These are phyloP conservation scores for Xylaria sp. DNA, from an alignment of 2,329 filamentous ascomycete genomes.

Conservation along the genomic window DNA sequence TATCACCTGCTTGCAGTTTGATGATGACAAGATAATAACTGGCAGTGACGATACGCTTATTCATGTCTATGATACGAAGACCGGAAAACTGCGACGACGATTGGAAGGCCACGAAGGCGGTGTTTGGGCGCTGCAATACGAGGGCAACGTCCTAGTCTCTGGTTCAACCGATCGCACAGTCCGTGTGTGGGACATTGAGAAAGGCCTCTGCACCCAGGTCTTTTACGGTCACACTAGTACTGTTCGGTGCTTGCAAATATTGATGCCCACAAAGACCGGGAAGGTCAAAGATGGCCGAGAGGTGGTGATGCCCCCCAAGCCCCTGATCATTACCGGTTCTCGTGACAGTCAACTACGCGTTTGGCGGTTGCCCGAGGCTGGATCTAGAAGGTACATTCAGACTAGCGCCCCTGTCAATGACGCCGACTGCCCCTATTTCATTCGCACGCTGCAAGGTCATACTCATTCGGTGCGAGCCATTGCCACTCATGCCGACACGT, in stretches of 20 bases:
- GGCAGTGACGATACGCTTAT: constrained; percentile 97
- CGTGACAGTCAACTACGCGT: constrained; percentile 90
- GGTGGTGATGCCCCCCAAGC: constrained; percentile 88
- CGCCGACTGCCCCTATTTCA: constrained; percentile 87
- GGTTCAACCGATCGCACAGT: constrained; percentile 95
- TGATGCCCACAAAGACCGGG: constrained; percentile 78
- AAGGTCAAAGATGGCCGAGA: constrained; percentile 64
- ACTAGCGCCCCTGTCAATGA: constrained; percentile 67
- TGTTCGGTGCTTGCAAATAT: constrained; percentile 88
- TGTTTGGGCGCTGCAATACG: constrained; percentile 95
- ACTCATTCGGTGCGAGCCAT: constrained; percentile 93
- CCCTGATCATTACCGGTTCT: constrained; percentile 94
- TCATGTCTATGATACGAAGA: constrained; percentile 96
- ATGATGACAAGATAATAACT: constrained; percentile 95
- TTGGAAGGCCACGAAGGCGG: constrained; percentile 93
- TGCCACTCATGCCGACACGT: constrained; percentile 85
- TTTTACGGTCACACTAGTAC: constrained; percentile 98
- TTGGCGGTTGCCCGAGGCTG: constrained; percentile 83
- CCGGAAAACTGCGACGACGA: constrained; percentile 74
- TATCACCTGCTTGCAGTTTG: constrained; percentile 95
- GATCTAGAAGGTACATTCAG: constrained; percentile 73
- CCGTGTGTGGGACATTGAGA: constrained; percentile 98
- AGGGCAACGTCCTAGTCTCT: constrained; percentile 90
- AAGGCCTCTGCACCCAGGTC: constrained; percentile 84
- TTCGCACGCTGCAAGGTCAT: constrained; percentile 80